These are phyloP conservation scores for Phytophthora podocarpi DNA, from an alignment of 352 stramenopile species.

Conservation along the genomic window DNA sequence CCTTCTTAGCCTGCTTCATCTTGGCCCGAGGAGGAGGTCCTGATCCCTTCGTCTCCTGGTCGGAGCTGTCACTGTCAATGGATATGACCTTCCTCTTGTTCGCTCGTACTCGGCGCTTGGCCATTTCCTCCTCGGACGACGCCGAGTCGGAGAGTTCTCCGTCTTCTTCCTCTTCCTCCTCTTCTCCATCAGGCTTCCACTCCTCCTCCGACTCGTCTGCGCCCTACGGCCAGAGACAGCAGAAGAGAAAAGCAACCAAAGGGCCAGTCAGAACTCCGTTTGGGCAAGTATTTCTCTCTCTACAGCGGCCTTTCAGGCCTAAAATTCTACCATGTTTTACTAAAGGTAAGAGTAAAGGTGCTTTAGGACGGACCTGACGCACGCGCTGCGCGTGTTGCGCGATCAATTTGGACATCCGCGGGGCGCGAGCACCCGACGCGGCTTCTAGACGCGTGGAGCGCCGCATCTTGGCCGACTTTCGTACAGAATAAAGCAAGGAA, in stretches of 20 bases:
- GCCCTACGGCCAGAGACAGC: conserved; percentile 23
- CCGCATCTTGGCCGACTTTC: conserved; percentile 43
- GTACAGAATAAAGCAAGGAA: conserved; percentile 28
- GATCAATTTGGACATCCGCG: conserved; percentile 72
- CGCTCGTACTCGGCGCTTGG: conserved; percentile 21
- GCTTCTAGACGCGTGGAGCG: conserved; percentile 68
- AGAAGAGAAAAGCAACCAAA: conserved; percentile 19
- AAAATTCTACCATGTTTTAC: conserved; percentile 4
- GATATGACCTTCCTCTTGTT: conserved; percentile 62
- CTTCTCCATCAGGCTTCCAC: conserved; percentile 42
- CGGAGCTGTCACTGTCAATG: conserved; percentile 65
- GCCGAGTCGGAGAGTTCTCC: conserved; percentile 40
- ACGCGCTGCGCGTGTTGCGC: conserved; percentile 45
- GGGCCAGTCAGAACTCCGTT: conserved; percentile 19
- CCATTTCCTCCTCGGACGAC: conserved; percentile 39
- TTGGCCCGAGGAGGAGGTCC: conserved; percentile 4
- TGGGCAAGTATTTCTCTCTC: conserved; percentile 1
- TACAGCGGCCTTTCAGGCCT: neutral
- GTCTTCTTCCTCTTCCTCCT: conserved; percentile 46
- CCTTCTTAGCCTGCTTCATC: conserved; percentile 33
- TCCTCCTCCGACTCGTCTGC: conserved; percentile 50
- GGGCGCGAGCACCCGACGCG: conserved; percentile 43
- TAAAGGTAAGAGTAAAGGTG: no score
- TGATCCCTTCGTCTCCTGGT: conserved; percentile 34
- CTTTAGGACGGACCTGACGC: conserved; percentile 36